Base-by-base conservation (phyloP, 805 yeast genomes). In the Myxozyma neotropica region DNA sequence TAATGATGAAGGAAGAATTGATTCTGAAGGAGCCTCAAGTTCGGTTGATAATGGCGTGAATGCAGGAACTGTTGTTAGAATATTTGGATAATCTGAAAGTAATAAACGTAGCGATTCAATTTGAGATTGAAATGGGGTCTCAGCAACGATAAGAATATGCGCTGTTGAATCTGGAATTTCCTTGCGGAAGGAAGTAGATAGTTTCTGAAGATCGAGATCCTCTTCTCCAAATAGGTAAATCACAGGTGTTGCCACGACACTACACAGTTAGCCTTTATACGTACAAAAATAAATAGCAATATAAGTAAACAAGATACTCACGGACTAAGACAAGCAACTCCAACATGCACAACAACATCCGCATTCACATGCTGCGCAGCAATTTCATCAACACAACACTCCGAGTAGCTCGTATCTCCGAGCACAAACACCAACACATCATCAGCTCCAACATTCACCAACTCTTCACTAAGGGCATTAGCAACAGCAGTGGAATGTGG, bases 301-400 rank as follows among this genome's bases (percentile, higher is more conserved):
- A 29, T 29, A 19, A 26, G 17, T 4, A 24, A 29, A 26, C 21
- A 21, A 6, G 4, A 31, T 4, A 51, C 61, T 26, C n/a, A 59
- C 0, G 91, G 87, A 67, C 87, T 91, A 70, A 94, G 74, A 73
- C 99, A 94, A 0, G 98, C 93, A 70, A 90, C 96, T 1, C 99
- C 99, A 73, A 92, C 89, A 73, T 94, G 99, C 1, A 92, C 84
- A 29, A 94, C 89, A 3, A 88, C 74, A 64, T 93, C 96, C 5
- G 94, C 91, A 5, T 77, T 71, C 15, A 93, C 95, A 72, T 94
- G 99, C 70, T 88, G 92, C 0, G 97, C 96, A 0, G 99, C 98
- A 27, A 93, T 95, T 70, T 92, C 97, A 72, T 94, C 99, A 10
- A 93, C 87, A 74, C 99, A 94, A 73, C 99, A 94, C 0, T 96